phyloP scores from a whole-genome alignment of 1,284 basidiomycete genomes.

The Irpex rosettiformis region DNA sequence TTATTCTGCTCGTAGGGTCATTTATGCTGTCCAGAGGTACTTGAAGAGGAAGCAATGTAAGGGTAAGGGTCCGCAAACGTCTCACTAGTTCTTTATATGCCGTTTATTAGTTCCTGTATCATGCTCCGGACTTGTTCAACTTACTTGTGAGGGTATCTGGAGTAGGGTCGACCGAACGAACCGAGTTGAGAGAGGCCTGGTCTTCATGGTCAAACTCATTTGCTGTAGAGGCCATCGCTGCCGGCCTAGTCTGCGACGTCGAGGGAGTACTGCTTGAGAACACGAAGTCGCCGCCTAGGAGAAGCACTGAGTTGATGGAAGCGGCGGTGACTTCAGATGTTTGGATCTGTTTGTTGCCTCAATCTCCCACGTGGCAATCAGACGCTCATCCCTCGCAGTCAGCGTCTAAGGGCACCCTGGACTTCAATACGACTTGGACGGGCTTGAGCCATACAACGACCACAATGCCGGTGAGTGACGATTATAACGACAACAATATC shows the following conservation, averaged over 20 bases:
- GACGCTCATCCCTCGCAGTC: not conserved
- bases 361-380: conserved; percentile 1
- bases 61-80: conserved; percentile 75
- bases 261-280: not conserved
- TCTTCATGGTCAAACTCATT: conserved; percentile 37
- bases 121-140: conserved; percentile 20
- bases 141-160: conserved; percentile 71
- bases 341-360: conserved; percentile 8
- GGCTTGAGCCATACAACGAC: conserved; percentile 3
- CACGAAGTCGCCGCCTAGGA: not conserved
- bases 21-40: conserved; percentile 58
- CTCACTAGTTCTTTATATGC: conserved; percentile 65
- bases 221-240: conserved; percentile 13
- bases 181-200: conserved; percentile 41
- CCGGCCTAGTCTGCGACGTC: not conserved
- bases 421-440: conserved; percentile 3
- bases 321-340: conserved; percentile 15
- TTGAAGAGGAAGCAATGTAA: conserved; percentile 79
- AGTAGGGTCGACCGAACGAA: conserved; percentile 50
- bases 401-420: not conserved
- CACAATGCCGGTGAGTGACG: conserved; percentile 55
- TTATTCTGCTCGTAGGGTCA: conserved; percentile 66
- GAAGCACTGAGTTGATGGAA: too few relatives aligned
- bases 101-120: not conserved
- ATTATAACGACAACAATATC: not conserved